Percentiles rank a stretch among this genome's conserved stretches.
Evolutionary conservation across 2,329 filamentous ascomycete species (phyloP).

Genomic region (Diaporthe velutina): DNA sequence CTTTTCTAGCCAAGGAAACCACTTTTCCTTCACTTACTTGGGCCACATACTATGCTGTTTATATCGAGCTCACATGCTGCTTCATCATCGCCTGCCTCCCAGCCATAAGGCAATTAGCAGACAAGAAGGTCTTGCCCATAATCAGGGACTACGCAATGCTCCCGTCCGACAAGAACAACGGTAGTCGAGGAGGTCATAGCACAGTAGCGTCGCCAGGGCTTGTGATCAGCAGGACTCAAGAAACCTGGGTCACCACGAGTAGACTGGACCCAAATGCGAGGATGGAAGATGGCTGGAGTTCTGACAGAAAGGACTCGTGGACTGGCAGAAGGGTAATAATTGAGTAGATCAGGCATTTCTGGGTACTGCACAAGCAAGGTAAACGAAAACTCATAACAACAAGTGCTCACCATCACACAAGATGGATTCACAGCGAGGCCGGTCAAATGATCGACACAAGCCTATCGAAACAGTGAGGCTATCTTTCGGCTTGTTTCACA

Average conservation of each 20-base stretch:
- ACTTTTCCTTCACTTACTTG: conserved; percentile 9
- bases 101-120: conserved; percentile 6
- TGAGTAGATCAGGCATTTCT: background rate
- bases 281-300: background rate
- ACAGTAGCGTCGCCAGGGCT: background rate
- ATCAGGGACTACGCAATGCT: background rate
- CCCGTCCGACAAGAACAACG: background rate
- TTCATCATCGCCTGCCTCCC: conserved; percentile 32
- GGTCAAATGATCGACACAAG: too few relatives aligned
- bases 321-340: background rate
- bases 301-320: background rate
- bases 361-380: rapidly evolving
- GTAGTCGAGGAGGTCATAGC: background rate
- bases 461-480: too few relatives aligned
- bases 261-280: background rate
- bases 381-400: background rate
- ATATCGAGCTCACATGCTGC: conserved; percentile 30
- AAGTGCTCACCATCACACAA: background rate
- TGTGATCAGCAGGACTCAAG: background rate
- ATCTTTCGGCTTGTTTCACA: too few relatives aligned
- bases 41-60: conserved; percentile 22
- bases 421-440: background rate
- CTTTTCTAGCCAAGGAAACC: background rate
- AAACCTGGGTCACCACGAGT: background rate
- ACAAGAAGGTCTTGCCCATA: background rate